A percentile compares a stretch with the other conserved stretches of the same genome.
These are phyloP conservation scores for Pugionium dolabratum DNA, from an alignment of 345 rosid genomes.

Conservation along the genomic window DNA sequence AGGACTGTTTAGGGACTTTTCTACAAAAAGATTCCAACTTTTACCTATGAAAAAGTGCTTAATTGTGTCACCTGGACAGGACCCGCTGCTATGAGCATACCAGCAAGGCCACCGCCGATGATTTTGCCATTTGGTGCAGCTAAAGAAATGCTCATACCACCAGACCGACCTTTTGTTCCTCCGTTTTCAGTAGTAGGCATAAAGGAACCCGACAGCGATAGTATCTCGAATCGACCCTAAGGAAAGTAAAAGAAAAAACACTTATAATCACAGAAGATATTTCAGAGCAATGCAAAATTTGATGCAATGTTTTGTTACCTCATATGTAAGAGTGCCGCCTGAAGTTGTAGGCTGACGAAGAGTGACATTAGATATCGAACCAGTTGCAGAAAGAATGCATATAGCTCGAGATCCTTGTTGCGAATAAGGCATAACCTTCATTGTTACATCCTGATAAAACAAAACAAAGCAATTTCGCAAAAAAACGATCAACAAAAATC, in stretches of 20 bases:
- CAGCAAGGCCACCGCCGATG: constrained; percentile 92
- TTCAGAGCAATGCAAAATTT: neutral
- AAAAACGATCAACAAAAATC: neutral
- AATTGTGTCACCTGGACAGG: constrained; percentile 75
- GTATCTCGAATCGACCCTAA: constrained; percentile 98
- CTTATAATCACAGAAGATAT: constrained; percentile 9
- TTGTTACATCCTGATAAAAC: constrained; percentile 93
- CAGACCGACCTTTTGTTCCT: constrained; percentile 82
- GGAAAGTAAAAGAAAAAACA: neutral
- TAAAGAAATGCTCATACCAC: constrained; percentile 95
- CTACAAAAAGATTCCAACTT: neutral
- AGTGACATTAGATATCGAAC: constrained; percentile 85
- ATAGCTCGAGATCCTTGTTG: constrained; percentile 87
- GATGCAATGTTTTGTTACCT: constrained; percentile 49
- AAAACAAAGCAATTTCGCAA: no score
- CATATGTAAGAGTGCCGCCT: constrained; percentile 93
- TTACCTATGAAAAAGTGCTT: no score
- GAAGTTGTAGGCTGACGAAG: constrained; percentile 84
- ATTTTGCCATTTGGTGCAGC: constrained; percentile 92
- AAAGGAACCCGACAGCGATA: constrained; percentile 81
- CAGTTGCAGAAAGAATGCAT: constrained; percentile 89
- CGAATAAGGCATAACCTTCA: constrained; percentile 87
- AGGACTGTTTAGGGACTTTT: no score
- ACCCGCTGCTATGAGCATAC: constrained; percentile 84
- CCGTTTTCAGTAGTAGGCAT: constrained; percentile 72